Base-by-base conservation (phyloP, 352 stramenopile genomes). In the Globisporangium rhizosaccharum region DNA sequence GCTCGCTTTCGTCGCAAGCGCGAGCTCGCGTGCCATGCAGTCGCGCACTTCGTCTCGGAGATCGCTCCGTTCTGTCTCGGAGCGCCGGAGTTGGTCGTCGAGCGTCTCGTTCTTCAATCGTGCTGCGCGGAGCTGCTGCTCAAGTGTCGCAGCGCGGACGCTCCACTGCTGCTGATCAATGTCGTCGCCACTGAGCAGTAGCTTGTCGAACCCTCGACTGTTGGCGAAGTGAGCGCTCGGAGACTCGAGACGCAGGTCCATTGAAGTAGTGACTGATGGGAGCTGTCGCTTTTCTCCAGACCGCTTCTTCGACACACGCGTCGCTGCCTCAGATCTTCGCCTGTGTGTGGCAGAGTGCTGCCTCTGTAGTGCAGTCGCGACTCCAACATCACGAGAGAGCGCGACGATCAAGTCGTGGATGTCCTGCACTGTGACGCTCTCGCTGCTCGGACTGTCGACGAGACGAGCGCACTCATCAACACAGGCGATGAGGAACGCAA, bases 21-120 rank as follows among this genome's bases (percentile, higher is more conserved):
- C 45, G 0, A 64, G 45, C 41, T 78, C 67, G 51, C 67, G 70
- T 2, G 59, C 44, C 53, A 79, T 64, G 18, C 75, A 64, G 6
- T 63, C 54, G 33, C 68, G 63, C 44, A 85, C 46, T 44, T 81
- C 68, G 20, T 61, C 44, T n/a, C 64, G 78, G 23, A 80, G 53
- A 20, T 60, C 66, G 8, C 57, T 60, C 63, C 80, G 70, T 12
- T 82, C 54, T 37, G 72, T 3, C 57, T 87, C 72, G 17, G 87
- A 54, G 18, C 71, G 59, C 3, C 62, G 53, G 7, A 75, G 61
- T 17, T 67, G 73, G 39, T 83, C 74, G 57, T 85, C 70, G 33
- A 88, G 83, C 2, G 63, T 74, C 14, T 81, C 71, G 48, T 75
- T 83, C 46, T 73, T 72, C 18, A 75, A 48, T 11, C 58, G 71